phyloP scores from a whole-genome alignment of 2,329 filamentous ascomycete genomes.

The Pseudogymnoascus sp. region DNA sequence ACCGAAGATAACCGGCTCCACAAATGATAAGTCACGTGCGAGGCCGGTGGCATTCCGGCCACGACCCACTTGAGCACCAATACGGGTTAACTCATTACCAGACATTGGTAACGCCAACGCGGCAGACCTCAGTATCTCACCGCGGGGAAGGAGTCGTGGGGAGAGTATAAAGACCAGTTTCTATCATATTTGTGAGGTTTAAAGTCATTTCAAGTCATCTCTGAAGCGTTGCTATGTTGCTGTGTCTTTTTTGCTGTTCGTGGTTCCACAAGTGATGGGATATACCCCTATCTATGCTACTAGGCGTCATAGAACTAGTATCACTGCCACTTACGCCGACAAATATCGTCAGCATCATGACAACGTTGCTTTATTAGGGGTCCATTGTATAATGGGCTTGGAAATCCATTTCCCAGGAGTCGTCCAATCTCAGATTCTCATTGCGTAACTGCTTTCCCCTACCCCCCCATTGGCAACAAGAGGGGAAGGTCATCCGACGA shows the following conservation, averaged over 20 bases:
- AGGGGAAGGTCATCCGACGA: slow-evolving; percentile 5
- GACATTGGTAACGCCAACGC: neutral
- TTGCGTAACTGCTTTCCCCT: neutral
- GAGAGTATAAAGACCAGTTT: neutral
- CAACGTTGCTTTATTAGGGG: neutral
- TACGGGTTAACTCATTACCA: neutral
- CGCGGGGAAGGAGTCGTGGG: neutral
- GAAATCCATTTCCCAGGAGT: neutral
- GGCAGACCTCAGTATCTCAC: neutral
- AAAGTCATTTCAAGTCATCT: slow-evolving; percentile 1
- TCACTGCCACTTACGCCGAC: neutral
- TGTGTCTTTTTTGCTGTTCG: neutral
- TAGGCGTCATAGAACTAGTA: neutral
- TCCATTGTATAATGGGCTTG: neutral
- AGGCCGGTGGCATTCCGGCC: slow-evolving; percentile 5
- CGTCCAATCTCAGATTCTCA: neutral
- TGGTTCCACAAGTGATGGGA: neutral
- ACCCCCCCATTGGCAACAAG: neutral
- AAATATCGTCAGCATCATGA: neutral
- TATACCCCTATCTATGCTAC: neutral
- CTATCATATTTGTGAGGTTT: neutral
- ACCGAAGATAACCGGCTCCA: neutral
- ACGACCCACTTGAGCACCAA: neutral
- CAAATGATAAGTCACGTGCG: slow-evolving; percentile 1
- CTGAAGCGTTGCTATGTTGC: neutral